Evolutionary conservation across 1,139 yeast species (phyloP).

Genomic region (Magnusiomyces paraingens): DNA sequence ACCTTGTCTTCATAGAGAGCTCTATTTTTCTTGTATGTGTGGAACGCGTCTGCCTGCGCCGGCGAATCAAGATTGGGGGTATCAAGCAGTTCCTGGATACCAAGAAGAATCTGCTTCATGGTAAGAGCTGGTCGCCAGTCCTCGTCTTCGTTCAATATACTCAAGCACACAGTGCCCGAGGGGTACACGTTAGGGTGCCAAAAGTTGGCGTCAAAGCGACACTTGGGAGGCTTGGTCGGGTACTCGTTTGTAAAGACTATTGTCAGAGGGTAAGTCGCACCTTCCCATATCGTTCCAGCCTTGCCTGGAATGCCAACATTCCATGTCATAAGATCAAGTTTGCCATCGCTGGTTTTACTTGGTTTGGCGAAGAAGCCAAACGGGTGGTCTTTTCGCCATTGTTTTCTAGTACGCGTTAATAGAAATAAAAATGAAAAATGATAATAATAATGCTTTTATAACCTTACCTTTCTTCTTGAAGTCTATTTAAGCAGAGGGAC

Average conservation of each 20-base stretch:
- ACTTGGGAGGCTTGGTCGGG: slow-evolving; percentile 95
- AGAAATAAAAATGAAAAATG: background rate
- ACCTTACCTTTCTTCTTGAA: slow-evolving; percentile 65
- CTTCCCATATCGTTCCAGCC: slow-evolving; percentile 77
- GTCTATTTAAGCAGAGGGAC: slow-evolving; percentile 59
- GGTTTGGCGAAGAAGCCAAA: slow-evolving; percentile 97
- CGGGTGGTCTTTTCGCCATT: slow-evolving; percentile 98
- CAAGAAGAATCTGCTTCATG: slow-evolving; percentile 79
- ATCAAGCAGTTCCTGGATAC: slow-evolving; percentile 85
- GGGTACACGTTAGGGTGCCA: slow-evolving; percentile 98
- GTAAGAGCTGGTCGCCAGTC: slow-evolving; percentile 99
- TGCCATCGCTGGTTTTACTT: slow-evolving; percentile 64
- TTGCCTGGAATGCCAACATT: slow-evolving; percentile 95
- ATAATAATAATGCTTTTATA: background rate
- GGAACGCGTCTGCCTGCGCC: slow-evolving; percentile 96
- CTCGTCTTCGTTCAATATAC: slow-evolving; percentile 88
- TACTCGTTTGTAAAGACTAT: slow-evolving; percentile 82
- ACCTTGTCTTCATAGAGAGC: slow-evolving; percentile 69
- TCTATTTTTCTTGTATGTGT: slow-evolving; percentile 62
- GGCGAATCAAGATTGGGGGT: slow-evolving; percentile 94
- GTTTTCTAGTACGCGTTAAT: slow-evolving; percentile 47
- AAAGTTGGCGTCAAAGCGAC: slow-evolving; percentile 78
- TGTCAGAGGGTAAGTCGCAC: slow-evolving; percentile 82
- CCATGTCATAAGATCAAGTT: slow-evolving; percentile 82
- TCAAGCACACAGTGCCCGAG: slow-evolving; percentile 89